phyloP scores from a whole-genome alignment of 805 yeast species.

The Zygoascus ofunaensis region DNA sequence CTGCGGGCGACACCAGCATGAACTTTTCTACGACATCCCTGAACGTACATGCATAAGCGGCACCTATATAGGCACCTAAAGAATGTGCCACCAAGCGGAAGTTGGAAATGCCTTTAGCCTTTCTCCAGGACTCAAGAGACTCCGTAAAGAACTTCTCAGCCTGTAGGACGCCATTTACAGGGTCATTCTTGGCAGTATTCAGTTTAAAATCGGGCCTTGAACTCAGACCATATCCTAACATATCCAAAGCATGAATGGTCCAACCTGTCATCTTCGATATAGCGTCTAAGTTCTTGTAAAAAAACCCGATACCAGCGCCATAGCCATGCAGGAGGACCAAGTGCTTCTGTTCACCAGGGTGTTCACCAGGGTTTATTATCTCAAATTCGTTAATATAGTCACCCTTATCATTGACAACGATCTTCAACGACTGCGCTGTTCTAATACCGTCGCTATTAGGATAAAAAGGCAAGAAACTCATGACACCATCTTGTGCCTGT shows the following conservation, averaged over 20 bases:
- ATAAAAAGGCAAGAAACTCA: conserved; percentile 46
- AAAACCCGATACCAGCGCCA: conserved; percentile 85
- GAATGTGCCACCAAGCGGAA: conserved; percentile 75
- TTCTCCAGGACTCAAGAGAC: conserved; percentile 57
- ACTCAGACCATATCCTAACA: conserved; percentile 86
- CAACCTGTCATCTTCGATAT: conserved; percentile 38
- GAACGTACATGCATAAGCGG: conserved; percentile 51
- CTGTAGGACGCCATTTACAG: conserved; percentile 30
- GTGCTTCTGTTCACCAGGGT: conserved; percentile 20
- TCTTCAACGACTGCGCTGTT: conserved; percentile 28
- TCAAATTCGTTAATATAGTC: conserved; percentile 68
- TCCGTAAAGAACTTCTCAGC: conserved; percentile 60
- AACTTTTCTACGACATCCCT: conserved; percentile 59
- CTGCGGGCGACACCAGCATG: conserved; percentile 83
- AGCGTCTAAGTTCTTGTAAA: conserved; percentile 56
- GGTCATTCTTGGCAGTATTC: conserved; percentile 17
- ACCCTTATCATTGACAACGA: neutral
- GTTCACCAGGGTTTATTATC: conserved; percentile 25
- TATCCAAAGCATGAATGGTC: conserved; percentile 78
- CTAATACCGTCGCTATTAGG: conserved; percentile 24
- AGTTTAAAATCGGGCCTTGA: conserved; percentile 51
- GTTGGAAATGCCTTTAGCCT: conserved; percentile 38
- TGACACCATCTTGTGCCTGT: conserved; percentile 40
- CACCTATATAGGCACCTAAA: conserved; percentile 80
- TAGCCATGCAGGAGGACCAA: conserved; percentile 84